A percentile compares a stretch with the other conserved stretches of the same genome.
Evolutionary conservation across 129 eudicot genomes (phyloP).

Genomic region (Flaveria bidentis): DNA sequence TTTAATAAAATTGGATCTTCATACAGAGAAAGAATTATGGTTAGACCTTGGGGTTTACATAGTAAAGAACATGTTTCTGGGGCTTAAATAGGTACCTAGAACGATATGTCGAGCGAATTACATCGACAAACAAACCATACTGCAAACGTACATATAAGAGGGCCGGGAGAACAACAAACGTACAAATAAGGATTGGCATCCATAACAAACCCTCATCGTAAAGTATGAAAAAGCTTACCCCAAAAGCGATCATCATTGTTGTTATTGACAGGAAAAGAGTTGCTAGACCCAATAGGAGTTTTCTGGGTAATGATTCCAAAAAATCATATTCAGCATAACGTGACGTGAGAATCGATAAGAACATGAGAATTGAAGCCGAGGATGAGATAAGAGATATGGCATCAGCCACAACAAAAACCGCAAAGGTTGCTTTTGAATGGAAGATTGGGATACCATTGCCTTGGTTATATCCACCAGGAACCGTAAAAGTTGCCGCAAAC

Average conservation of each 20-base stretch:
- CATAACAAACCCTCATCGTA: constrained; percentile 2
- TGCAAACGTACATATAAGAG: background rate
- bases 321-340: constrained; percentile 15
- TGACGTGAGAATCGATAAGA: constrained; percentile 20
- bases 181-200: constrained; percentile 11
- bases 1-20: background rate
- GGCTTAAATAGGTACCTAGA: constrained; percentile 1
- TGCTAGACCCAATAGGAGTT: constrained; percentile 8
- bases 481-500: constrained; percentile 14
- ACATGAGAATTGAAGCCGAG: constrained; percentile 27
- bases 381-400: constrained; percentile 16
- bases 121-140: constrained; percentile 5
- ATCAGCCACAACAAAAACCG: constrained; percentile 1
- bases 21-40: background rate
- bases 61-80: constrained; percentile 5
- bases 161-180: background rate
- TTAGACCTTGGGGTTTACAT: constrained; percentile 3
- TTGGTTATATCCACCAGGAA: constrained; percentile 13
- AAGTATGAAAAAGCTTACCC: constrained; percentile 17
- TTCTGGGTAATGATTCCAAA: background rate
- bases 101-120: background rate
- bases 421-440: background rate
- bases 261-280: constrained; percentile 26
- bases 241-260: constrained; percentile 22
- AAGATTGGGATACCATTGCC: constrained; percentile 2